Percentiles rank a stretch among this genome's conserved stretches.
Evolutionary conservation across 495 filamentous ascomycete genomes (phyloP).

Genomic region (Entonaema liquescens): DNA sequence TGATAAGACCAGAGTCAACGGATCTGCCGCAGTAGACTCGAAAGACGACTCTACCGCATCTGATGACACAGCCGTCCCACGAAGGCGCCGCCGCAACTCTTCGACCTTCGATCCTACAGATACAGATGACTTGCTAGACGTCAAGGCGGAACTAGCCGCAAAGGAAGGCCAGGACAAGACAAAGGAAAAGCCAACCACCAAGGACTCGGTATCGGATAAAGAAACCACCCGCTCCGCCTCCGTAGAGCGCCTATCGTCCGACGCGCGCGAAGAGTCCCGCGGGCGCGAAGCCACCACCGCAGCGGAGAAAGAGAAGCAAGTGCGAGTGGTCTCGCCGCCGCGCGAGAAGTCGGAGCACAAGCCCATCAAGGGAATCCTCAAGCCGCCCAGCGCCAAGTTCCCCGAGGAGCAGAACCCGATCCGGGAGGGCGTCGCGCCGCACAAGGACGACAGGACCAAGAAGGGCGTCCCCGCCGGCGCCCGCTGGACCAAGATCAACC

Average conservation of each 20-base stretch:
- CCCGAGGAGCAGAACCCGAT: slow-evolving; percentile 80
- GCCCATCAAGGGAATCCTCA: slow-evolving; percentile 75
- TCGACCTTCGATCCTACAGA: slow-evolving; percentile 62
- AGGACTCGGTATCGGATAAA: slow-evolving; percentile 39
- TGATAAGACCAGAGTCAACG: slow-evolving; percentile 30
- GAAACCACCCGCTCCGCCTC: slow-evolving; percentile 34
- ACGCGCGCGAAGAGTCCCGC: slow-evolving; percentile 49
- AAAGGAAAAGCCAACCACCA: slow-evolving; percentile 31
- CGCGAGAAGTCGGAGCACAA: slow-evolving; percentile 54
- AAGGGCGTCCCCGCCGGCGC: slow-evolving; percentile 77
- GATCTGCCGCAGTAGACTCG: slow-evolving; percentile 32
- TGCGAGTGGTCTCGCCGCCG: slow-evolving; percentile 65
- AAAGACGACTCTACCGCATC: slow-evolving; percentile 38
- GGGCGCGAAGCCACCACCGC: slow-evolving; percentile 48
- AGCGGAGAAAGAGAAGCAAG: slow-evolving; percentile 50
- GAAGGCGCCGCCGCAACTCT: slow-evolving; percentile 48
- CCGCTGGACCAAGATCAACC: slow-evolving; percentile 88
- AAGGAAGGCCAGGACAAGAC: slow-evolving; percentile 47
- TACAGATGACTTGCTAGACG: slow-evolving; percentile 53
- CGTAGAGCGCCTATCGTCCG: slow-evolving; percentile 37
- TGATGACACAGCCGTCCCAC: slow-evolving; percentile 25
- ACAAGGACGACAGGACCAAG: slow-evolving; percentile 80
- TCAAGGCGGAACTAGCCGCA: slow-evolving; percentile 58
- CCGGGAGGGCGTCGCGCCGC: slow-evolving; percentile 87
- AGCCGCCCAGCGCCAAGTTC: slow-evolving; percentile 75